Evolutionary conservation across 2,329 filamentous ascomycete species (phyloP), one percentile per base, ranked within the genome.

Genomic region (Ascochyta fabae): DNA sequence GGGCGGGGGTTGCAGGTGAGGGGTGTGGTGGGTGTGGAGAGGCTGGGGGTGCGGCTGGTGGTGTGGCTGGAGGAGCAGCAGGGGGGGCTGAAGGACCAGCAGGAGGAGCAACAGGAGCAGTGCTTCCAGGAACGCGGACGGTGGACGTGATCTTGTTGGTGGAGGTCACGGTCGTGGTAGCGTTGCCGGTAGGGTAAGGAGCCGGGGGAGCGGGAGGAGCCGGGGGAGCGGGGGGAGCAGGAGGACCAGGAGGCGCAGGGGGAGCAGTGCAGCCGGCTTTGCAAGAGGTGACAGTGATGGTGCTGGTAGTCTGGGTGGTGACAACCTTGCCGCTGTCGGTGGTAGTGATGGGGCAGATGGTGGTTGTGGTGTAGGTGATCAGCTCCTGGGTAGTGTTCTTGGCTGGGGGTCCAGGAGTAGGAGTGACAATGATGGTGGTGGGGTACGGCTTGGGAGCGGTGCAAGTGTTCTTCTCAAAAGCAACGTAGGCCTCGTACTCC

Each of bases 291-390:
- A 55, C 35, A 6, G 46, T 50, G 41, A 55, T 56, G 38, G 56
- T 61, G 43, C 45, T 52, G 23, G 58, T 61, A 5, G 29, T 31
- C 29, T 31, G 29, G 13, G 47, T 48, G 12, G 42, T 50, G n/a
- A 42, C 41, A 19, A 40, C 46, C 35, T 49, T 49, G 12, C 41
- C 52, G 29, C 16, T n/a, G 13, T 31, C 10, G 6, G 1, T 31
- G 12, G 46, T 55, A 8, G 52, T 54, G 9, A 53, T 5, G 19
- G 56, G 41, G 52, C 38, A 54, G 27, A 48, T 33, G 19, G 48
- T 58, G 22, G 52, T 59, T n/a, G 57, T 52, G 24, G 40, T 56
- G 53, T 43, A 54, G 13, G 51, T 52, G 29, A 44, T 46, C 29
- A 45, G 8, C 23, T 52, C 40, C 36, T 49, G 41, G 40, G 38